Conservation (phyloP, 306 rosid species). For the Citrullus amarus region DNA sequence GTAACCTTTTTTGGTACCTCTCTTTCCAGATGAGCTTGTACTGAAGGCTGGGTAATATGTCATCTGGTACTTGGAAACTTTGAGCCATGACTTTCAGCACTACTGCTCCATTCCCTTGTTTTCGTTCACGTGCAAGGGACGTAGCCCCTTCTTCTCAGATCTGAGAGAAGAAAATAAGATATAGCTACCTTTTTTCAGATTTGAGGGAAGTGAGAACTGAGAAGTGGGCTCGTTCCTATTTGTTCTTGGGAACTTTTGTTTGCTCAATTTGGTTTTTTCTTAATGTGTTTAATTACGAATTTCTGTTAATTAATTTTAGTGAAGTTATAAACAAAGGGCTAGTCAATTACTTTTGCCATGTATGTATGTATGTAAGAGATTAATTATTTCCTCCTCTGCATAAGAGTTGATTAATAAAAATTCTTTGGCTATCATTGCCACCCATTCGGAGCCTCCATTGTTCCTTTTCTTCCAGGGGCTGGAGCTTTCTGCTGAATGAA, state of each 20-base stretch:
- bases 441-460: background rate
- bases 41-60: background rate
- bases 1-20: background rate
- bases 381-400: background rate
- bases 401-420: background rate
- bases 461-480: background rate
- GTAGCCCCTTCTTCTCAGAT: background rate
- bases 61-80: background rate
- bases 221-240: background rate
- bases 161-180: background rate
- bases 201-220: background rate
- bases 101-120: background rate
- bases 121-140: background rate
- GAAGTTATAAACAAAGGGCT: background rate
- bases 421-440: background rate
- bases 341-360: background rate
- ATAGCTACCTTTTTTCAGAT: background rate
- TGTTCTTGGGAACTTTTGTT: background rate
- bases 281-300: background rate
- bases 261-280: background rate
- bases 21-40: background rate
- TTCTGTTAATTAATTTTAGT: background rate
- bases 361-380: background rate
- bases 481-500: background rate
- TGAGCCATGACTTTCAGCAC: background rate